Percentiles rank a stretch among this genome's conserved stretches.
Conservation (phyloP, 2,329 filamentous ascomycete species). For the Juglanconis juglandina region DNA sequence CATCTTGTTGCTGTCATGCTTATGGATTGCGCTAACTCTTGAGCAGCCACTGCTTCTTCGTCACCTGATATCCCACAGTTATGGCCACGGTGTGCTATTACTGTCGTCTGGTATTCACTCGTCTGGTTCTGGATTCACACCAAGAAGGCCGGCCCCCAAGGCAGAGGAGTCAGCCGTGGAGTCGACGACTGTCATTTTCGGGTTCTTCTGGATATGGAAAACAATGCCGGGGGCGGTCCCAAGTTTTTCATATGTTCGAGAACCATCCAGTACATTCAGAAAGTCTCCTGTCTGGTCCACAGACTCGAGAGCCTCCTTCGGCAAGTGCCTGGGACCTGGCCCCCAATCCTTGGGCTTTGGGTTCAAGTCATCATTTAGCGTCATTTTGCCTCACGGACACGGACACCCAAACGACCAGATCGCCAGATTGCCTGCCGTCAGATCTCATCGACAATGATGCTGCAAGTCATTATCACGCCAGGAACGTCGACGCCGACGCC, state of each 20-base stretch:
- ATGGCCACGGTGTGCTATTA: neutral
- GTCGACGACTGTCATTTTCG: neutral
- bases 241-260: slow-evolving; percentile 8
- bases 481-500: neutral
- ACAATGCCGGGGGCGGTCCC: neutral
- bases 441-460: neutral
- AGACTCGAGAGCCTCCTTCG: neutral
- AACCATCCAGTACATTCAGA: neutral
- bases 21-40: neutral
- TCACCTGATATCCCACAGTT: neutral
- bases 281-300: neutral
- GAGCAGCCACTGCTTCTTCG: neutral
- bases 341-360: neutral
- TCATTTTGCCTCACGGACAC: neutral
- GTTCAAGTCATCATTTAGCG: neutral
- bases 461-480: neutral
- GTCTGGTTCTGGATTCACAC: neutral
- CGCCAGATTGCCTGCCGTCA: neutral
- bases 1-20: neutral
- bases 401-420: neutral
- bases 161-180: neutral
- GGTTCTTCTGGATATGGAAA: neutral
- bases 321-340: slow-evolving; percentile 5
- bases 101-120: neutral
- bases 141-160: slow-evolving; percentile 7